Percentiles rank a stretch among this genome's conserved stretches.
These are phyloP conservation scores for Beauveria bassiana DNA, from an alignment of 2,329 filamentous ascomycete species.

Conservation along the genomic window DNA sequence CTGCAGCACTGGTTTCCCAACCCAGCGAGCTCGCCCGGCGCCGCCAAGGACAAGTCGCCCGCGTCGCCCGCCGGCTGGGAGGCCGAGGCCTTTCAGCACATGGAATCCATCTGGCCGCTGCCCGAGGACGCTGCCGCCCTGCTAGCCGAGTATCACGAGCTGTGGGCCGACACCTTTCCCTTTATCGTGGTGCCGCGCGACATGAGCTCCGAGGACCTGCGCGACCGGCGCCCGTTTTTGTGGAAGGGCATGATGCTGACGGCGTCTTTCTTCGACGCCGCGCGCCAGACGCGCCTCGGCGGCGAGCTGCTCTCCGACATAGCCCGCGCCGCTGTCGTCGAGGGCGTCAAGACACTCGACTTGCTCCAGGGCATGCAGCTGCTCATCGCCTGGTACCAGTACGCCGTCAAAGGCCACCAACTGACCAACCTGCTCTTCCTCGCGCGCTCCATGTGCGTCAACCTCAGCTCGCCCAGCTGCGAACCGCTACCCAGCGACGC, in stretches of 20 bases:
- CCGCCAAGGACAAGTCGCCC: not conserved
- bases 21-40: not conserved
- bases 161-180: conserved; percentile 32
- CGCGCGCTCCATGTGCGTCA: conserved; percentile 37
- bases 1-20: conserved; percentile 30
- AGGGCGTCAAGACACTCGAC: conserved; percentile 37
- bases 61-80: conserved; percentile 13
- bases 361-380: conserved; percentile 39
- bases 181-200: conserved; percentile 35
- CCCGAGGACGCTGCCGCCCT: conserved; percentile 32
- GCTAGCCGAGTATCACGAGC: conserved; percentile 28
- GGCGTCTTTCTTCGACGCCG: conserved; percentile 33
- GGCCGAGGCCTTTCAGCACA: conserved; percentile 15
- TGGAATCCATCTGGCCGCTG: conserved; percentile 33
- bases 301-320: conserved; percentile 37
- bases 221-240: conserved; percentile 32
- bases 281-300: conserved; percentile 36
- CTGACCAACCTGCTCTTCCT: conserved; percentile 42
- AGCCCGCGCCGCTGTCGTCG: conserved; percentile 30
- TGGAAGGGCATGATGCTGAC: conserved; percentile 44
- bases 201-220: conserved; percentile 29
- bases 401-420: conserved; percentile 41
- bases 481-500: conserved; percentile 21
- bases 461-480: conserved; percentile 26
- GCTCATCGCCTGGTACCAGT: conserved; percentile 40